A percentile compares a stretch with the other conserved stretches of the same genome.
Conservation (phyloP, 495 filamentous ascomycete species). For the Penicillium daleae region DNA sequence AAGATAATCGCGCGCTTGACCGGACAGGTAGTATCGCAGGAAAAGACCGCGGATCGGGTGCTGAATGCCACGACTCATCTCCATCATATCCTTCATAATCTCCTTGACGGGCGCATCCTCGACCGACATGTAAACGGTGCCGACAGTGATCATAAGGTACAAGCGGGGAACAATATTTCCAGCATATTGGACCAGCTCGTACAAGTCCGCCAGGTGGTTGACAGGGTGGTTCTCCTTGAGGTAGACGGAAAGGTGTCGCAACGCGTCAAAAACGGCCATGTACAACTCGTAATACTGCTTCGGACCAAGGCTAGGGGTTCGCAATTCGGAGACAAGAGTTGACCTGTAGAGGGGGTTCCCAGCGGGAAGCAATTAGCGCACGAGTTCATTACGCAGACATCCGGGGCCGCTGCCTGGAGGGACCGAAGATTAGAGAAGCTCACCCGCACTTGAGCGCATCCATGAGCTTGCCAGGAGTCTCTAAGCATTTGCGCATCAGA, state of each 20-base stretch:
- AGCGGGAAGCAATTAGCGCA: conserved; percentile 22
- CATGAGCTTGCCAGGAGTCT: conserved; percentile 98
- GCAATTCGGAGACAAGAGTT: conserved; percentile 93
- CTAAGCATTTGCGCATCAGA: conserved; percentile 96
- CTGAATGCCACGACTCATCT: conserved; percentile 97
- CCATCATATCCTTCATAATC: conserved; percentile 99
- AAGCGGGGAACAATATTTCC: conserved; percentile 96
- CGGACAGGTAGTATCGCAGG: conserved; percentile 91
- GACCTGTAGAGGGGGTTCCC: conserved; percentile 61
- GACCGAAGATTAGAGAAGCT: conserved; percentile 24
- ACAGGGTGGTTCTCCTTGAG: conserved; percentile 95
- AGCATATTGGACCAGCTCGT: conserved; percentile 98
- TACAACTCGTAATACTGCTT: conserved; percentile 99
- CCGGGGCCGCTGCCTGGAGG: conserved; percentile 41
- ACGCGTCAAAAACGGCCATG: conserved; percentile 97
- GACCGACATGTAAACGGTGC: conserved; percentile 98
- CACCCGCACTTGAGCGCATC: conserved; percentile 99
- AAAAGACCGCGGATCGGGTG: conserved; percentile 95
- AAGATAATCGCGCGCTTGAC: conserved; percentile 87
- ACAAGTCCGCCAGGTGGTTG: conserved; percentile 96
- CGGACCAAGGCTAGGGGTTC: conserved; percentile 91
- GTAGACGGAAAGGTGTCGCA: conserved; percentile 95
- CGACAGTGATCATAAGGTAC: conserved; percentile 98
- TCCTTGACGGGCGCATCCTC: conserved; percentile 98
- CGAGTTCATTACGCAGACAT: conserved; percentile 17